Base-by-base conservation (phyloP, 371 early-diverging fungal species). In the Blakeslea trispora region DNA sequence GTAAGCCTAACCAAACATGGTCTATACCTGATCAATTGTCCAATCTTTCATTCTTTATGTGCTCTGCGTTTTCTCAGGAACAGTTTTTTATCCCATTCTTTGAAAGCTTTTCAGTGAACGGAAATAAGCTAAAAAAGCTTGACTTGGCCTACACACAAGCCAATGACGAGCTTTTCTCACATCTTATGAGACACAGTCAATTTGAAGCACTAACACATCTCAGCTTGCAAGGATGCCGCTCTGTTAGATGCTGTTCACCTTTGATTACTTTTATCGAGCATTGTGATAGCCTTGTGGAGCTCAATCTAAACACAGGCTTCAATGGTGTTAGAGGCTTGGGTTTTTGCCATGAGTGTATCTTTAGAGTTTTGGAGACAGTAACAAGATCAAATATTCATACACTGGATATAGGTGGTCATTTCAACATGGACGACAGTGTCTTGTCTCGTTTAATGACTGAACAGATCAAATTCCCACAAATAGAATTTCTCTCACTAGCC, bases 81-180 rank as follows among this genome's bases (percentile, higher is more conserved):
- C 41, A 63, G 4, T 68, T 72, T 46, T 67, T 72, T 54, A 57
- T 64, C 10, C 76, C 76, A 3, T 65, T 75, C n/a, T 70, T 75
- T 35, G 47, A 69, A 13, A 60, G 51, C 21, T 40, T 75, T 2
- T 21, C 45, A 0, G 15, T 44, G 0, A 46, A 45, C 15, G 62
- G 57, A 5, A 60, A 67, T 8, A 17, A 46, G 0, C 39, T 75
- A 1, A 61, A 45, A 10, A 57, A 55, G 3, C 48, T 75, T 4
- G 76, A 75, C 45, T 45, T 75, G 11, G 68, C 64, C 2, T 56
- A 68, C 31, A 75, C 76, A 51, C 67, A 63, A 22, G 57, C 72
- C 15, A 72, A 66, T 19, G 64, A 58, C 22, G 43, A 55, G 0
- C 40, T 72, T 1, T 68, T 75, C 19, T 17, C 32, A 1, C 53